Evolutionary conservation across 345 rosid species (phyloP).

Genomic region (Moringa oleifera): DNA sequence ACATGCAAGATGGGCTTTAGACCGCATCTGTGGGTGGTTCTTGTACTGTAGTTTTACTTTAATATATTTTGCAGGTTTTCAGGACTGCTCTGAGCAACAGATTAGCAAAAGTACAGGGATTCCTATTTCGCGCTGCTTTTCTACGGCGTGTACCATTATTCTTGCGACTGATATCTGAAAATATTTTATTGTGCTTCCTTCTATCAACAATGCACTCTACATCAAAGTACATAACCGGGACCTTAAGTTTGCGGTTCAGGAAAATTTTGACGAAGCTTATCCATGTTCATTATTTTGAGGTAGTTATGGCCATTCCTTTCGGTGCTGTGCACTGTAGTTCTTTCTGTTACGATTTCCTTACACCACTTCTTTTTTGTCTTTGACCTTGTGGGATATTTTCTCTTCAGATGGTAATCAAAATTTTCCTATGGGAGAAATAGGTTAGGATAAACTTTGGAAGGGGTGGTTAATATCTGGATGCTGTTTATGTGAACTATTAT

Average conservation of each 20-base stretch:
- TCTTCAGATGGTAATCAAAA: too few species aligned
- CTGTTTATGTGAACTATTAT: too few species aligned
- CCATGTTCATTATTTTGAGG: constrained; percentile 92
- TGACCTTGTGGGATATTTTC: too few species aligned
- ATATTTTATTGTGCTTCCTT: constrained; percentile 83
- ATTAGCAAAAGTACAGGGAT: constrained; percentile 98
- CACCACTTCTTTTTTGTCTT: too few species aligned
- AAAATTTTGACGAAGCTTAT: constrained; percentile 85
- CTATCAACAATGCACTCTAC: constrained; percentile 78
- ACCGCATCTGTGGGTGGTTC: background rate
- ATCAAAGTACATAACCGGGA: constrained; percentile 83
- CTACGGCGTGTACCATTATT: constrained; percentile 84
- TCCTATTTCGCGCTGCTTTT: constrained; percentile 93
- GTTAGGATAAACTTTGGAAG: too few species aligned
- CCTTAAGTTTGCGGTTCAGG: constrained; percentile 82
- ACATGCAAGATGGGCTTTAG: background rate
- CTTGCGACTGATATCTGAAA: constrained; percentile 81
- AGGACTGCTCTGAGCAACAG: constrained; percentile 90
- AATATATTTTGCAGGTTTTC: constrained; percentile 54
- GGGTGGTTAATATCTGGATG: too few species aligned
- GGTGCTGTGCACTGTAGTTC: background rate
- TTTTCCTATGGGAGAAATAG: too few species aligned
- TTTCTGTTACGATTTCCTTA: too few species aligned
- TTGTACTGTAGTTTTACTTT: constrained; percentile 1
- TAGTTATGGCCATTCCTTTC: constrained; percentile 15